Percentiles rank a stretch among this genome's conserved stretches.
These are phyloP conservation scores for Reticulascus tulasneorum DNA, from an alignment of 2,329 filamentous ascomycete genomes.

Conservation along the genomic window DNA sequence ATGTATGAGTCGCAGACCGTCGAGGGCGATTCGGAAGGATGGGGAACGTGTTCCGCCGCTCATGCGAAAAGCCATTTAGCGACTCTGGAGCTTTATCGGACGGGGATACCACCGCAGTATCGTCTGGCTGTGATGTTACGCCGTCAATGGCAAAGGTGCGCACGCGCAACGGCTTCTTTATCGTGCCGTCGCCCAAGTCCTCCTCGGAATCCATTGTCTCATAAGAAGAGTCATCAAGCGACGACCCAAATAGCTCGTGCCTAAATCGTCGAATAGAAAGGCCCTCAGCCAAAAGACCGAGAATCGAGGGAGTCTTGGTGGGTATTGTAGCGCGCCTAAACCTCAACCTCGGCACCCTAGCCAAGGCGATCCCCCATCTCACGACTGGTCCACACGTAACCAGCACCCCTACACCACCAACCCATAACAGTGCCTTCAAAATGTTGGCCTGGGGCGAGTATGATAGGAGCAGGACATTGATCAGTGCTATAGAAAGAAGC, in stretches of 20 bases:
- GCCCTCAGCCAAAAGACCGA: constrained; percentile 36
- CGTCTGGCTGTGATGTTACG: constrained; percentile 2
- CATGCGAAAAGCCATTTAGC: constrained; percentile 16
- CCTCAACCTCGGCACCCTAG: constrained; percentile 87
- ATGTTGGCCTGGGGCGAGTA: constrained; percentile 79
- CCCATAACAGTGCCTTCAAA: constrained; percentile 80
- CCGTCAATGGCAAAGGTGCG: constrained; percentile 23
- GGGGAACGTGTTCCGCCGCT: constrained; percentile 51
- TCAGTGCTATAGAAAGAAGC: constrained; percentile 74
- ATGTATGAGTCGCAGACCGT: constrained; percentile 48
- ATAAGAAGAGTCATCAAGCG: constrained; percentile 26
- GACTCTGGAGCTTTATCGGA: constrained; percentile 13
- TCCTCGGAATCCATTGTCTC: constrained; percentile 26
- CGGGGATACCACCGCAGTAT: not conserved
- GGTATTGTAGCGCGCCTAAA: constrained; percentile 57
- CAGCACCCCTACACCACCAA: constrained; percentile 73
- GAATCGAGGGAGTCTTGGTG: constrained; percentile 28
- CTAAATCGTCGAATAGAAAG: constrained; percentile 46
- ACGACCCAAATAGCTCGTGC: constrained; percentile 27
- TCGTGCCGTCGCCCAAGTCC: constrained; percentile 11
- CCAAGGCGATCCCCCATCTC: constrained; percentile 78
- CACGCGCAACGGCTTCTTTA: constrained; percentile 16
- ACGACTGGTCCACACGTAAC: constrained; percentile 70
- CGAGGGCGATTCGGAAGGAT: constrained; percentile 27
- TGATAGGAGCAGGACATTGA: constrained; percentile 76